A percentile compares a stretch with the other conserved stretches of the same genome.
Evolutionary conservation across 1,139 yeast genomes (phyloP).

Genomic region (Candida dubliniensis): DNA sequence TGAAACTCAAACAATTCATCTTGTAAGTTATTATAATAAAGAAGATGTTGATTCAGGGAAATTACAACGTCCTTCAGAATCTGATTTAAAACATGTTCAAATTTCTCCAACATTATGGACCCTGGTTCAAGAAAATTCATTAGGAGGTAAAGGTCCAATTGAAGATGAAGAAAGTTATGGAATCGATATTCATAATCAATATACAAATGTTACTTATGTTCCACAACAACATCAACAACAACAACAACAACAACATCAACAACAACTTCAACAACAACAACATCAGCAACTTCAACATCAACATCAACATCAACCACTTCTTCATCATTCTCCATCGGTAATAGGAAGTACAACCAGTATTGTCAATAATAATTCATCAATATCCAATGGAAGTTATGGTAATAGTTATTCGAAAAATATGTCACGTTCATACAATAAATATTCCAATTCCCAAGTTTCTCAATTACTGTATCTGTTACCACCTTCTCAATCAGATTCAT

Average conservation of each 20-base stretch:
- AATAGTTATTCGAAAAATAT: background rate
- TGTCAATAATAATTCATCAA: background rate
- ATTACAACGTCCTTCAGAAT: constrained; percentile 59
- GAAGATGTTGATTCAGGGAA: constrained; percentile 65
- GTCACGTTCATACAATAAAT: background rate
- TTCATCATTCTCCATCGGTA: background rate
- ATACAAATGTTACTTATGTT: constrained; percentile 33
- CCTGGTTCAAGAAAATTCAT: constrained; percentile 59
- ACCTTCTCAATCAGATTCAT: background rate
- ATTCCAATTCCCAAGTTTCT: background rate
- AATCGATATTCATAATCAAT: constrained; percentile 47
- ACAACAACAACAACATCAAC: constrained; percentile 4
- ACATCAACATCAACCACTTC: constrained; percentile 6
- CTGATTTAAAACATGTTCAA: constrained; percentile 49
- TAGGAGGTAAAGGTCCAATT: constrained; percentile 55
- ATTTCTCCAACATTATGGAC: constrained; percentile 61
- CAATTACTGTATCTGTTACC: constrained; percentile 5
- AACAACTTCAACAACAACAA: constrained; percentile 4
- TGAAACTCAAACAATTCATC: constrained; percentile 58
- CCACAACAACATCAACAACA: background rate
- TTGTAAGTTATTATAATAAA: constrained; percentile 76
- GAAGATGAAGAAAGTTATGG: constrained; percentile 56
- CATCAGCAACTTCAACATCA: constrained; percentile 4
- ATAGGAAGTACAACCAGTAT: background rate
- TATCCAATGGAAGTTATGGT: background rate